Percentiles rank a stretch among this genome's conserved stretches.
Conservation (phyloP, 2,329 filamentous ascomycete genomes). For the Diaporthe citriasiana region DNA sequence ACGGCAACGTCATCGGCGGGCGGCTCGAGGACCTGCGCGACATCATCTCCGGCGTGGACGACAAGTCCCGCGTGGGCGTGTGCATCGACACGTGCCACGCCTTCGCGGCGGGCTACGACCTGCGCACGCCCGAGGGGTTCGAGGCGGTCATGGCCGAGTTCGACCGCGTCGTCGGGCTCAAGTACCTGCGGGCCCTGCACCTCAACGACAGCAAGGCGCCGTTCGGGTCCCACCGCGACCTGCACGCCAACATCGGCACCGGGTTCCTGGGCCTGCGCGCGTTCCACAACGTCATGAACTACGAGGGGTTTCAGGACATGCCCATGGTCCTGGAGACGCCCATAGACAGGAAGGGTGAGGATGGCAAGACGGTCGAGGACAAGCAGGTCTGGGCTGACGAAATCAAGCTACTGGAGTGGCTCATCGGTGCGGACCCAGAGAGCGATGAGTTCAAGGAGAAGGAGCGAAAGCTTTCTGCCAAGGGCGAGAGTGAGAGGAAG, state of each 20-base stretch:
- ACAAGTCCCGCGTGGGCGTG: slow-evolving; percentile 89
- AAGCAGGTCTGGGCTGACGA: slow-evolving; percentile 90
- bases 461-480: slow-evolving; percentile 74
- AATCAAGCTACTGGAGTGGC: slow-evolving; percentile 91
- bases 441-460: slow-evolving; percentile 78
- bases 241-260: slow-evolving; percentile 97
- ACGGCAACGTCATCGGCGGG: slow-evolving; percentile 88
- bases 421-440: slow-evolving; percentile 87
- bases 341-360: slow-evolving; percentile 77
- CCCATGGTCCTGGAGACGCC: slow-evolving; percentile 98
- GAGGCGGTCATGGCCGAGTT: slow-evolving; percentile 81
- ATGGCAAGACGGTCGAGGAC: slow-evolving; percentile 81
- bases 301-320: slow-evolving; percentile 78
- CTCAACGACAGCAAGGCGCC: slow-evolving; percentile 97
- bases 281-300: slow-evolving; percentile 93
- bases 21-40: slow-evolving; percentile 88
- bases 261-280: slow-evolving; percentile 91
- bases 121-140: slow-evolving; percentile 82
- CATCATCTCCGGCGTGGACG: slow-evolving; percentile 83
- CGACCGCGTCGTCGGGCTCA: slow-evolving; percentile 80
- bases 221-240: slow-evolving; percentile 82
- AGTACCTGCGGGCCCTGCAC: slow-evolving; percentile 88
- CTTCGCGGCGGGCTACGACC: slow-evolving; percentile 93
- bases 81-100: slow-evolving; percentile 98
- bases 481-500: slow-evolving; percentile 78